A percentile compares a stretch with the other conserved stretches of the same genome.
These are phyloP conservation scores for Periconia digitata DNA, from an alignment of 2,329 filamentous ascomycete genomes.

Conservation along the genomic window DNA sequence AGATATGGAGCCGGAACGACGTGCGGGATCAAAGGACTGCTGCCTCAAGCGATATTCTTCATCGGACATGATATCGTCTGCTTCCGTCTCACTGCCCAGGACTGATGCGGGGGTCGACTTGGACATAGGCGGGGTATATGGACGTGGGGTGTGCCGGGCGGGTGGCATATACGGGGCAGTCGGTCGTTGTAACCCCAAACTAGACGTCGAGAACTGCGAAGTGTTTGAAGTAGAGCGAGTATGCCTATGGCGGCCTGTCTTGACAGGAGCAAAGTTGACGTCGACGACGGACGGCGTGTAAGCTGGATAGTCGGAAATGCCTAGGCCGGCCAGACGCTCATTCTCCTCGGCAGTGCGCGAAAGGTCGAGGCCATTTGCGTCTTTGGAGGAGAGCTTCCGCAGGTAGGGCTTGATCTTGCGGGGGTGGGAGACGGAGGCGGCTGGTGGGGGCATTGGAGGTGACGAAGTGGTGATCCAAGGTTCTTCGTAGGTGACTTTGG, in stretches of 20 bases:
- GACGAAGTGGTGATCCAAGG: constrained; percentile 20
- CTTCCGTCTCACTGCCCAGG: constrained; percentile 48
- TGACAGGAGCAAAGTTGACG: constrained; percentile 46
- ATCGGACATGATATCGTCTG: constrained; percentile 50
- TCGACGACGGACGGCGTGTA: constrained; percentile 46
- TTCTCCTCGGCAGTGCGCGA: constrained; percentile 59
- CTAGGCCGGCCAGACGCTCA: constrained; percentile 54
- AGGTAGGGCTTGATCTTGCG: constrained; percentile 59
- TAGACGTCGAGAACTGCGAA: constrained; percentile 55
- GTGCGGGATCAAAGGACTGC: constrained; percentile 41
- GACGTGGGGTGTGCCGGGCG: constrained; percentile 57
- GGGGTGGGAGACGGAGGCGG: constrained; percentile 20
- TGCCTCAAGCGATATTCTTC: constrained; percentile 47
- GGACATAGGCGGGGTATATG: constrained; percentile 56
- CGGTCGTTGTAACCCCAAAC: constrained; percentile 52
- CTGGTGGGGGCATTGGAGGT: constrained; percentile 27
- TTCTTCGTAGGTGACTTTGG: constrained; percentile 38
- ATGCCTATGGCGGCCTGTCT: constrained; percentile 49
- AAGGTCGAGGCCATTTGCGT: constrained; percentile 55
- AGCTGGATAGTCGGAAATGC: constrained; percentile 53
- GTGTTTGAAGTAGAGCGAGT: constrained; percentile 56
- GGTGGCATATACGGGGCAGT: constrained; percentile 57
- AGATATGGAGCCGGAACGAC: constrained; percentile 49
- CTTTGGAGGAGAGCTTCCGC: constrained; percentile 55
- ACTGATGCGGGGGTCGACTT: constrained; percentile 54